Evolutionary conservation across 1,284 basidiomycete species (phyloP).

Genomic region (Bjerkandera adusta): DNA sequence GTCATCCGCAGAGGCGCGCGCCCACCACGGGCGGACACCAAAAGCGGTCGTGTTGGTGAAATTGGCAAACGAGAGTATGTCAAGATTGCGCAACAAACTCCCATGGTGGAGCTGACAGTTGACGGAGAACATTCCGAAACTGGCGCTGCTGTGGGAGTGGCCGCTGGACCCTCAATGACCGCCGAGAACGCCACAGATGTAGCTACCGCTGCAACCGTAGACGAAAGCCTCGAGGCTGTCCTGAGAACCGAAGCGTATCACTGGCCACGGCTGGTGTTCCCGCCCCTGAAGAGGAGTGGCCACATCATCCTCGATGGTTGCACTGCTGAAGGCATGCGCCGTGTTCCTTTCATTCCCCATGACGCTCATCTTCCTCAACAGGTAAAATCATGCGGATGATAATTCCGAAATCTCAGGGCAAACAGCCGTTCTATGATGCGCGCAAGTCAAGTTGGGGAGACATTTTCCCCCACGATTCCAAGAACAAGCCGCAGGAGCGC

Average conservation of each 20-base stretch:
- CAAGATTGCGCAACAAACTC: slow-evolving; percentile 34
- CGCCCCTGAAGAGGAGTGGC: slow-evolving; percentile 89
- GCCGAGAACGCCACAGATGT: neutral
- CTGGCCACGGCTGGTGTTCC: slow-evolving; percentile 91
- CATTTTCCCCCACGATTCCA: slow-evolving; percentile 86
- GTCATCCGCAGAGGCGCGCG: slow-evolving; percentile 81
- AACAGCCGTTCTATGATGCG: slow-evolving; percentile 93
- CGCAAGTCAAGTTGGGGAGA: slow-evolving; percentile 95
- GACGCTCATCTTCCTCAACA: no score
- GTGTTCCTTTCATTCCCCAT: neutral
- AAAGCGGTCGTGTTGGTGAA: slow-evolving; percentile 66
- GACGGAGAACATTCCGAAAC: slow-evolving; percentile 35
- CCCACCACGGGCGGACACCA: slow-evolving; percentile 41
- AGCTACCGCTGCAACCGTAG: neutral
- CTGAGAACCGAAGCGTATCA: slow-evolving; percentile 68
- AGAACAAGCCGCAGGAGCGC: slow-evolving; percentile 69
- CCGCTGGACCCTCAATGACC: neutral
- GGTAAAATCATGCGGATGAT: slow-evolving; percentile 90
- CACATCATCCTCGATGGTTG: slow-evolving; percentile 95
- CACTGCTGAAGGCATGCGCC: slow-evolving; percentile 66
- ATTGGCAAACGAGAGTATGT: slow-evolving; percentile 44
- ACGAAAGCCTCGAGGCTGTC: slow-evolving; percentile 43
- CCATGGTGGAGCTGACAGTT: slow-evolving; percentile 42
- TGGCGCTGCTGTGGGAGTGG: neutral
- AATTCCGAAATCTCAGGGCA: slow-evolving; percentile 89